These are phyloP conservation scores for Penicillium pancosmium DNA, from an alignment of 495 filamentous ascomycete species.

Conservation along the genomic window DNA sequence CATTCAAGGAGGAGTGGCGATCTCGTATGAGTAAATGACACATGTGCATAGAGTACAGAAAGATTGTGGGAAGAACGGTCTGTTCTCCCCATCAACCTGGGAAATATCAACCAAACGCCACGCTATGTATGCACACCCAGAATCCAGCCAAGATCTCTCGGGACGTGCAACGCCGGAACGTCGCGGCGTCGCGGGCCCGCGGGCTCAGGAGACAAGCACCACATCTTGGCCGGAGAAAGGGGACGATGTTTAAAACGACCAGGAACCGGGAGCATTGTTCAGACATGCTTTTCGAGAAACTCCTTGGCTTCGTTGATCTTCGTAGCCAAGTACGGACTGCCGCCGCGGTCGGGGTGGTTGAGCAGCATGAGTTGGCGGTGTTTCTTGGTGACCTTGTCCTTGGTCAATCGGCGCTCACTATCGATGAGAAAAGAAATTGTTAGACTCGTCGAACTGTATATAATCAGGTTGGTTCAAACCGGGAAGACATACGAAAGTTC, in stretches of 20 bases:
- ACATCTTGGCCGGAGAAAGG: neutral
- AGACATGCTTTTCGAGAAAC: constrained; percentile 76
- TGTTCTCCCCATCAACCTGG: constrained; percentile 21
- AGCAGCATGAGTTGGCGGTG: constrained; percentile 95
- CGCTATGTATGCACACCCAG: constrained; percentile 53
- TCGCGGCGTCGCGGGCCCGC: neutral
- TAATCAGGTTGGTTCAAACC: neutral
- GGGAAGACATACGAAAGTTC: constrained; percentile 72
- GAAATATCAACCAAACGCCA: constrained; percentile 47
- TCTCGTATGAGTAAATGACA: constrained; percentile 43
- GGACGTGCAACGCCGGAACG: neutral
- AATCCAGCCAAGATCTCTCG: constrained; percentile 21
- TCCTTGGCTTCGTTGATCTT: constrained; percentile 99
- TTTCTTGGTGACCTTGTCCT: constrained; percentile 93
- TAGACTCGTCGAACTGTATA: constrained; percentile 13
- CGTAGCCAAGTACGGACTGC: constrained; percentile 92
- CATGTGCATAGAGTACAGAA: constrained; percentile 32
- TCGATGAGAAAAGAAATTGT: constrained; percentile 11
- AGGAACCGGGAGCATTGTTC: constrained; percentile 3
- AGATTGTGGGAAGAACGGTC: constrained; percentile 10
- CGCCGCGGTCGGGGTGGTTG: constrained; percentile 97
- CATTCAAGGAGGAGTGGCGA: constrained; percentile 46
- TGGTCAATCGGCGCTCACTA: constrained; percentile 82
- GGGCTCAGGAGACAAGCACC: neutral
- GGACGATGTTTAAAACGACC: constrained; percentile 6